A percentile compares a stretch with the other conserved stretches of the same genome.
phyloP scores from a whole-genome alignment of 805 yeast species.

The Ogataea salicorniae region DNA sequence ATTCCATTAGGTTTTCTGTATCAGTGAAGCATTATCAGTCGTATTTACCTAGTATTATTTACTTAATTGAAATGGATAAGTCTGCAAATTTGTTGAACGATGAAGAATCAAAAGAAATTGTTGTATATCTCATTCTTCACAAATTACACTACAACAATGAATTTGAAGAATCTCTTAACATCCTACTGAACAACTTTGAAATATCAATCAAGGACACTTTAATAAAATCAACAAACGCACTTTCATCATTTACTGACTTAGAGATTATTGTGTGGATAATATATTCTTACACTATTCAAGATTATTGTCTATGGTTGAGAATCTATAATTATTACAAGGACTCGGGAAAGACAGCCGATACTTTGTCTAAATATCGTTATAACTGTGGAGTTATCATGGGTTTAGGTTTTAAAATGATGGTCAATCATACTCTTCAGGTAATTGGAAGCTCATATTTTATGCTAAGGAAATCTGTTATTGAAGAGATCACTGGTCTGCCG shows the following conservation, averaged over 20 bases:
- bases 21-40: conserved; percentile 46
- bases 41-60: conserved; percentile 47
- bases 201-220: background rate
- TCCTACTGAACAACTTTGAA: conserved; percentile 15
- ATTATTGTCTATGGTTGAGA: conserved; percentile 32
- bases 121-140: conserved; percentile 41
- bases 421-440: conserved; percentile 29
- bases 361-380: background rate
- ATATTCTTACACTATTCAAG: conserved; percentile 27
- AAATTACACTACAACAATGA: conserved; percentile 36
- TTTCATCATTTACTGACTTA: background rate
- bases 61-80: conserved; percentile 31
- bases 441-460: conserved; percentile 34
- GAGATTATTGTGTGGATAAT: conserved; percentile 1
- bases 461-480: conserved; percentile 25
- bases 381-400: conserved; percentile 33
- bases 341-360: conserved; percentile 7
- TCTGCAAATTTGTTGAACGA: conserved; percentile 17
- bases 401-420: conserved; percentile 35
- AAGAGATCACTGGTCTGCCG: conserved; percentile 28
- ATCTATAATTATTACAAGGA: conserved; percentile 11
- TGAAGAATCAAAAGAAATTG: conserved; percentile 36
- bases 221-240: background rate
- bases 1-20: conserved; percentile 42
- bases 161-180: conserved; percentile 28